These are phyloP conservation scores for Colletotrichum sp. DNA, from an alignment of 2,329 filamentous ascomycete genomes.

Conservation along the genomic window DNA sequence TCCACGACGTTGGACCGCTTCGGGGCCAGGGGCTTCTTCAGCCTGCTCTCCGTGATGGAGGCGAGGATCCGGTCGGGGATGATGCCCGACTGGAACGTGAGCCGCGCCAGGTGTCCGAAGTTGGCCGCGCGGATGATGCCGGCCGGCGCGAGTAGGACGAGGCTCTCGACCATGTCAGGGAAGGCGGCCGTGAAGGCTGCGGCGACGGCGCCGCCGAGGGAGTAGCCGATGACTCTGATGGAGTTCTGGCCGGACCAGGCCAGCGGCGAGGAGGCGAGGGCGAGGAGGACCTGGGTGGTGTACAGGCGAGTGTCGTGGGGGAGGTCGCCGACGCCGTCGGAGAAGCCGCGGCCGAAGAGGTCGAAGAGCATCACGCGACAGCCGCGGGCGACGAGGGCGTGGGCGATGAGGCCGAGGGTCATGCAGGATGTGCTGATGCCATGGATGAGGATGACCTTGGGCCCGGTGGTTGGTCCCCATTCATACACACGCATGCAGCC, in stretches of 20 bases:
- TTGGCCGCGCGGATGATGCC: conserved; percentile 70
- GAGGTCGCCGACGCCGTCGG: conserved; percentile 67
- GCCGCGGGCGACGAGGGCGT: conserved; percentile 69
- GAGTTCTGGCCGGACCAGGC: conserved; percentile 65
- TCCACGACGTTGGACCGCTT: conserved; percentile 29
- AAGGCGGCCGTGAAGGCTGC: conserved; percentile 77
- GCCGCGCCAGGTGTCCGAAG: conserved; percentile 53
- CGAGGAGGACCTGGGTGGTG: conserved; percentile 73
- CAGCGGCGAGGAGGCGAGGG: conserved; percentile 71
- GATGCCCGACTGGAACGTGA: conserved; percentile 60
- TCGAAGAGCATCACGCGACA: conserved; percentile 85
- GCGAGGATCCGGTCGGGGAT: conserved; percentile 59
- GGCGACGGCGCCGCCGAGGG: conserved; percentile 80
- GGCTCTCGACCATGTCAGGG: conserved; percentile 69
- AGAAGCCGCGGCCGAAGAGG: conserved; percentile 73
- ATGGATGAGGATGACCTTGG: conserved; percentile 79
- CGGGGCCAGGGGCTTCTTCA: conserved; percentile 55
- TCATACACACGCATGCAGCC: conserved; percentile 82
- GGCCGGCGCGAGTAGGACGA: conserved; percentile 80
- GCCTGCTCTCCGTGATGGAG: conserved; percentile 50
- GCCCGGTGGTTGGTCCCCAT: conserved; percentile 76
- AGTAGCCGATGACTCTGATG: conserved; percentile 79
- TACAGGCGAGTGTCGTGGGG: conserved; percentile 79
- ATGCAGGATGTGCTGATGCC: conserved; percentile 86
- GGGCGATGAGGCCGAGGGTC: conserved; percentile 71